Base-by-base conservation (phyloP, 2,329 filamentous ascomycete genomes). In the Dactylellina leptospora region DNA sequence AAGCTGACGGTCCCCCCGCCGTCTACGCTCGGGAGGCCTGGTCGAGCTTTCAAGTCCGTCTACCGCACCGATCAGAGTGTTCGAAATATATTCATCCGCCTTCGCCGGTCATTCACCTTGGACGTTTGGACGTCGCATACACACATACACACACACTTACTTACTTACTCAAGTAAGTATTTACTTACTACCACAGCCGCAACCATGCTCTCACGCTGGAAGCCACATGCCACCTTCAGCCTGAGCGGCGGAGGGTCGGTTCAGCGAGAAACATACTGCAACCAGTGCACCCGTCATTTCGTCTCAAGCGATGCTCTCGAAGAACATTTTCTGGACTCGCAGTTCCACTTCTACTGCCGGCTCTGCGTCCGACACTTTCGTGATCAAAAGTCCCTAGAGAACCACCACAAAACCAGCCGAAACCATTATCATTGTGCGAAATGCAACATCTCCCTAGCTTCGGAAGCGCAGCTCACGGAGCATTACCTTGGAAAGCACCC, bases 161-260 rank as follows among this genome's bases (percentile, higher is more conserved):
- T n/a, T n/a, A n/a, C n/a, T n/a, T n/a, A n/a, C n/a, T n/a, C n/a
- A n/a, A n/a, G n/a, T n/a, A n/a, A n/a, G n/a, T n/a, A n/a, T n/a
- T n/a, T n/a, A n/a, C n/a, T n/a, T n/a, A n/a, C n/a, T n/a, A n/a
- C n/a, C n/a, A n/a, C n/a, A 28, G 28, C 20, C 11, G 13, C 20
- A 16, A 23, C 42, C 28, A 33, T 54, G 59, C 59, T 71, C 22
- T 63, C 66, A 30, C 66, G 66, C 22, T 71, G 66, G 66, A 71
- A 71, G 36, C 66, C 66, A 18, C 66, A 71, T 51, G 66, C 66
- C 36, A 71, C 66, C 11, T 71, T 71, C 27, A 71, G 66, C 58
- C 38, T 71, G n/a, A 71, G 53, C 36, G 58, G 30, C 53, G 44
- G 63, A 40, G 66, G 66, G 33, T 71, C 66, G 16, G 58, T 71